Conservation (phyloP, 2,329 filamentous ascomycete species). For the Claviceps capensis region DNA sequence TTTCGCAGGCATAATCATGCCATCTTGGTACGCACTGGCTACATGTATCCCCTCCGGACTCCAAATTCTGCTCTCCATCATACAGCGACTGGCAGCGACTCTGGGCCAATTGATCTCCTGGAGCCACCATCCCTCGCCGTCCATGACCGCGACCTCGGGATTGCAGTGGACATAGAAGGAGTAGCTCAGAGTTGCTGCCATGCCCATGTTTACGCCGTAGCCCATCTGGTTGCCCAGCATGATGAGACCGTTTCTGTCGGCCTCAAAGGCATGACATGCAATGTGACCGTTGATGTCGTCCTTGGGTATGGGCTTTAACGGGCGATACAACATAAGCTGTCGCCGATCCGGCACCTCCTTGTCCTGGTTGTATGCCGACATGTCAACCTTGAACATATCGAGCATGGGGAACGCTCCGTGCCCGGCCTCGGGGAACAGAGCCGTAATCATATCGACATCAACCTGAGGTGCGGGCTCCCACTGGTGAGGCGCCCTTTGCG, state of each 20-base stretch:
- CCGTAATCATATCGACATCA: slow-evolving; percentile 28
- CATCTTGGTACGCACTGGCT: slow-evolving; percentile 41
- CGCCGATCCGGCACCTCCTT: slow-evolving; percentile 29
- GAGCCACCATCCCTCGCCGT: slow-evolving; percentile 36
- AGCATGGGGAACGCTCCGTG: slow-evolving; percentile 34
- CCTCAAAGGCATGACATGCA: slow-evolving; percentile 34
- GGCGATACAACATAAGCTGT: slow-evolving; percentile 36
- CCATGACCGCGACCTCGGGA: slow-evolving; percentile 33
- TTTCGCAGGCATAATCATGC: slow-evolving; percentile 22
- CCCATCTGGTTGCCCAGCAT: slow-evolving; percentile 37
- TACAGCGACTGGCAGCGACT: slow-evolving; percentile 29
- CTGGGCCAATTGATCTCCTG: slow-evolving; percentile 37
- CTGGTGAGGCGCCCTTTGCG: slow-evolving; percentile 19
- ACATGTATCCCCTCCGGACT: slow-evolving; percentile 38
- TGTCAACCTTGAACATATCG: slow-evolving; percentile 42
- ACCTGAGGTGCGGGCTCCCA: slow-evolving; percentile 33
- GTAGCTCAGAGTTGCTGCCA: slow-evolving; percentile 34
- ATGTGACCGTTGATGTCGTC: slow-evolving; percentile 31
- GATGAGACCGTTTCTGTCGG: slow-evolving; percentile 39
- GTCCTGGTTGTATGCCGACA: slow-evolving; percentile 29
- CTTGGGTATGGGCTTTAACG: slow-evolving; percentile 27
- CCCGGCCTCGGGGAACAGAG: slow-evolving; percentile 21
- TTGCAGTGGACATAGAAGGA: slow-evolving; percentile 40
- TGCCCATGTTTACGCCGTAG: slow-evolving; percentile 27
- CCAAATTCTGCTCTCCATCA: slow-evolving; percentile 38